phyloP scores from a whole-genome alignment of 306 rosid genomes.

The Elaeagnus macrophylla region DNA sequence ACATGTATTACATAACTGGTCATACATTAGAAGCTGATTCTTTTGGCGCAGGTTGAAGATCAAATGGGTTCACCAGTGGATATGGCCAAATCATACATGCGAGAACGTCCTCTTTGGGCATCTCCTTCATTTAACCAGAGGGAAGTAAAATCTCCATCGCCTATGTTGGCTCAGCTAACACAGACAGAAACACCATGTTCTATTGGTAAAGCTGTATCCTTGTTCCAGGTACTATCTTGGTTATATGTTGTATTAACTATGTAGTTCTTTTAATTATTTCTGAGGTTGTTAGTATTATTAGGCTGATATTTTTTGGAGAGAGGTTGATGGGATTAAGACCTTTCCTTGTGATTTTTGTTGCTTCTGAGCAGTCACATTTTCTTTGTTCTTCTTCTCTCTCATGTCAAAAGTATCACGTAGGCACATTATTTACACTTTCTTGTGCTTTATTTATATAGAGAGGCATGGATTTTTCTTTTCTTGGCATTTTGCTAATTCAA shows the following conservation, averaged over 20 bases:
- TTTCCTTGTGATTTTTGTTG: not conserved
- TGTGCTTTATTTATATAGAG: no score
- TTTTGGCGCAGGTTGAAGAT: constrained; percentile 50
- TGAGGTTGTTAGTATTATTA: not conserved
- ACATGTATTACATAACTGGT: not conserved
- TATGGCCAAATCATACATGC: constrained; percentile 84
- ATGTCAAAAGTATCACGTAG: no score
- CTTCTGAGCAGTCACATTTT: not conserved
- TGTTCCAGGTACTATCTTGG: constrained; percentile 56
- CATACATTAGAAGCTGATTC: constrained; percentile 3
- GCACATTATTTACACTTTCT: no score
- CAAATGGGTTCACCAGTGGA: constrained; percentile 77
- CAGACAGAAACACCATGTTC: constrained; percentile 58
- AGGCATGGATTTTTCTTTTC: no score
- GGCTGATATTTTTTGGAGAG: not conserved
- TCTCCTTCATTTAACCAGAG: constrained; percentile 58
- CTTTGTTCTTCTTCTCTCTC: no score
- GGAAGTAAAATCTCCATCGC: constrained; percentile 40
- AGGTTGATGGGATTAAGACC: not conserved
- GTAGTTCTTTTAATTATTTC: no score
- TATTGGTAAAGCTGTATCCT: constrained; percentile 36
- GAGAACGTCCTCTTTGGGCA: constrained; percentile 74
- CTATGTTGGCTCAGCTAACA: constrained; percentile 46
- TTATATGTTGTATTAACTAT: not conserved
- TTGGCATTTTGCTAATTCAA: not conserved